Evolutionary conservation across 371 early-diverging fungal genomes (phyloP).

Genomic region (Dichotomocladium elegans): DNA sequence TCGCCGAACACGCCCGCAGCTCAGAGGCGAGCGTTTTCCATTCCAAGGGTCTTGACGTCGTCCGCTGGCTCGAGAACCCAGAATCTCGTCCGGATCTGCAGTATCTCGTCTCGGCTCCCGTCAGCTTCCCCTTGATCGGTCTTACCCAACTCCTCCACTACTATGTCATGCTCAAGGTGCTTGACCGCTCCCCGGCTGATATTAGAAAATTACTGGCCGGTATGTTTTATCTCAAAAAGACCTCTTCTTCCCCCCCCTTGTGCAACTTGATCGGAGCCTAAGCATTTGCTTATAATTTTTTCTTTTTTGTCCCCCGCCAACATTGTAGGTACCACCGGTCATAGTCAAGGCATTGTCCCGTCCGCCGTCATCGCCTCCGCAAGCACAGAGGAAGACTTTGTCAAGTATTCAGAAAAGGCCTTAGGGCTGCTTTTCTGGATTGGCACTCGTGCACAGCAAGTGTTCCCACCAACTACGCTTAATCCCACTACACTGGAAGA

Average conservation of each 20-base stretch:
- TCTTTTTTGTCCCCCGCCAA: too few species aligned
- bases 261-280: not conserved
- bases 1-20: slow-evolving; percentile 68
- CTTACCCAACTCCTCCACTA: slow-evolving; percentile 83
- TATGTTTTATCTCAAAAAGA: slow-evolving; percentile 15
- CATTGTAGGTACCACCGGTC: slow-evolving; percentile 82
- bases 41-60: slow-evolving; percentile 82
- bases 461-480: slow-evolving; percentile 84
- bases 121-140: slow-evolving; percentile 89
- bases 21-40: slow-evolving; percentile 70
- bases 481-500: slow-evolving; percentile 87
- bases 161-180: slow-evolving; percentile 70
- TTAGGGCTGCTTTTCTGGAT: slow-evolving; percentile 89
- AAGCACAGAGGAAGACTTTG: slow-evolving; percentile 76
- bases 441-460: slow-evolving; percentile 85
- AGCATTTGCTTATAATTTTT: not conserved
- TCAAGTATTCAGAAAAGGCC: slow-evolving; percentile 80
- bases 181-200: slow-evolving; percentile 44
- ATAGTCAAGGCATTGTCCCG: slow-evolving; percentile 92
- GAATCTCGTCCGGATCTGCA: slow-evolving; percentile 82
- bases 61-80: slow-evolving; percentile 86
- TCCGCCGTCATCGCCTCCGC: slow-evolving; percentile 88
- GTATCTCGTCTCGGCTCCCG: slow-evolving; percentile 79
- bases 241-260: too few species aligned
- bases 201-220: slow-evolving; percentile 41